Percentiles rank a stretch among this genome's conserved stretches.
phyloP scores from a whole-genome alignment of 2,329 filamentous ascomycete species.

The Colletotrichum cuscutae region DNA sequence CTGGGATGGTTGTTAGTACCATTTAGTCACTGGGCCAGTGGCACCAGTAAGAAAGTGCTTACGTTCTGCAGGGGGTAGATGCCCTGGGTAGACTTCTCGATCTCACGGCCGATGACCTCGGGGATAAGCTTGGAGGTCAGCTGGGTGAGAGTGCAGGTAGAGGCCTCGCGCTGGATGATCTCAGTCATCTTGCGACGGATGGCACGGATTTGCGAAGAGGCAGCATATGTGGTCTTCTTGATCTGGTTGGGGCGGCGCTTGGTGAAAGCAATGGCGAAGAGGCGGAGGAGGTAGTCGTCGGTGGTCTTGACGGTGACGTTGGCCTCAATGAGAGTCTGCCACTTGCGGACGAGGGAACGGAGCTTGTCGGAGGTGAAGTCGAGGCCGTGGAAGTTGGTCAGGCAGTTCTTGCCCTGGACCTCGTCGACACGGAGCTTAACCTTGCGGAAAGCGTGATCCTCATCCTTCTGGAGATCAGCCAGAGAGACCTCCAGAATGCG shows the following conservation, averaged over 20 bases:
- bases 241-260: constrained; percentile 99
- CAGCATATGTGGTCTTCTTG: constrained; percentile 99
- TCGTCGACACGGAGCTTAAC: constrained; percentile 98
- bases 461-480: constrained; percentile 99
- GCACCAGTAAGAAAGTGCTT: constrained; percentile 48
- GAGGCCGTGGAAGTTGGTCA: constrained; percentile 99
- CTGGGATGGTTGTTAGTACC: constrained; percentile 62
- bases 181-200: constrained; percentile 99
- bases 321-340: constrained; percentile 99
- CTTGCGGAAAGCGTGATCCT: constrained; percentile 99
- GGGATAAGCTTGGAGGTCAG: constrained; percentile 99
- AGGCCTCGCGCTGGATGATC: constrained; percentile 97
- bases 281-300: constrained; percentile 98
- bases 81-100: constrained; percentile 99
- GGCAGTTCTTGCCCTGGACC: constrained; percentile 99
- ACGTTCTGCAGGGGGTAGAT: constrained; percentile 99
- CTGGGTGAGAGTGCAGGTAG: constrained; percentile 93
- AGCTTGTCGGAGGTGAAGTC: constrained; percentile 99
- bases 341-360: constrained; percentile 98
- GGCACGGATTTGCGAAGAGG: constrained; percentile 94
- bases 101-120: constrained; percentile 99
- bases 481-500: constrained; percentile 99
- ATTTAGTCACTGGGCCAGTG: neutral
- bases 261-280: constrained; percentile 99
- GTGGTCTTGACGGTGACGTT: constrained; percentile 99